Evolutionary conservation across 805 yeast genomes (phyloP), one percentile per base, ranked within the genome.

Genomic region (Cyberlindnera euphorbiiphila): DNA sequence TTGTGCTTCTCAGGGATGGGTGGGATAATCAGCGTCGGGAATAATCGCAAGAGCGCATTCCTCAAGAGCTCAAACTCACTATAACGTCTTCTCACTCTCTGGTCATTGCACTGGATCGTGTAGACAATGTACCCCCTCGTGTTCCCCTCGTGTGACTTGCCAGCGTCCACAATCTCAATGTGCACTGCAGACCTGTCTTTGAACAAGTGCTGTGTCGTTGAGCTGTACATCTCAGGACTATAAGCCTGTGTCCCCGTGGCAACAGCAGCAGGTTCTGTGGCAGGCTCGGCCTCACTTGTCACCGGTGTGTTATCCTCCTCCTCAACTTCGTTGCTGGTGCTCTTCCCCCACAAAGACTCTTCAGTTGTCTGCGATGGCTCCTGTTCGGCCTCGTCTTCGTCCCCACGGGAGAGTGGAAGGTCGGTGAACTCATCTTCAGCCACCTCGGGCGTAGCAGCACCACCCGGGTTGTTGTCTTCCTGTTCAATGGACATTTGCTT

Each of bases 1-100:
- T 83, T 69, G 33, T 84, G 91, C 57, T 85, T 85, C 59, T 81
- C 84, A 0, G 98, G 98, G 9, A 93, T 91, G 1, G 98, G 97
- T 6, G 98, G 98, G 5, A 93, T 76, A 4, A 93, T 73, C 4
- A 79, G 57, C 4, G 93, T 77, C 4, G 98, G 97, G 46, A 83
- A 82, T 25, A 85, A 62, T 49, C 81, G 78, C 4, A 78, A 67
- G 16, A 93, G 66, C 5, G 83, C 72, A 27, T 76, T 81, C 43
- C 96, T 69, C 30, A 93, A 68, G 34, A 85, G 76, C 53, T 86
- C 96, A 57, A 93, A 93, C 57, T 93, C 98, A 23, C 95, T 83
- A 58, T 93, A 93, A 30, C 98, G 69, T 51, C 98, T 68, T 32
- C 89, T 76, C 5, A 87, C 89, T 9, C 72, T 62, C 22, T 76